Evolutionary conservation across 371 early-diverging fungal species (phyloP).

Genomic region (Mortierella sp.): DNA sequence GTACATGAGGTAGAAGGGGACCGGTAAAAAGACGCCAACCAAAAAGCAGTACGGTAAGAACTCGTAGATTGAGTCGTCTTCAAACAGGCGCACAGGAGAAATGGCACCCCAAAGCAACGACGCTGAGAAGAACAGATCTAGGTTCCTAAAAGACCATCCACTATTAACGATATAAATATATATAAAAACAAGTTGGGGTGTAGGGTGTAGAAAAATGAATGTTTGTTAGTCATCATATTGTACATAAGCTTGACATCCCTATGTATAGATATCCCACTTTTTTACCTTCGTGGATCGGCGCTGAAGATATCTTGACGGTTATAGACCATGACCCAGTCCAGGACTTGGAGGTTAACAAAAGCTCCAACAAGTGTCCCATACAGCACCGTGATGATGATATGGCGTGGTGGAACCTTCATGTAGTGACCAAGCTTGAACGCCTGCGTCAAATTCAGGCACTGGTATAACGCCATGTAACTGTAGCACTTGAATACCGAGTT

Average conservation of each 20-base stretch:
- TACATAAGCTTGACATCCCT: too few species aligned
- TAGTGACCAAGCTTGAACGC: conserved; percentile 48
- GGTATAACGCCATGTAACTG: conserved; percentile 65
- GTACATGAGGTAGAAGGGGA: conserved; percentile 62
- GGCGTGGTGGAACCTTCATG: conserved; percentile 46
- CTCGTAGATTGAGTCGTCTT: conserved; percentile 67
- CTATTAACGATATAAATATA: background rate
- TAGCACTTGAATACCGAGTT: conserved; percentile 62
- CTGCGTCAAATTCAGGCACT: conserved; percentile 58
- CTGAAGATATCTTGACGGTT: conserved; percentile 37
- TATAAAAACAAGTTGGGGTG: background rate
- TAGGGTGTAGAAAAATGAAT: background rate
- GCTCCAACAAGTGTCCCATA: conserved; percentile 44
- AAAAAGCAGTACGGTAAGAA: conserved; percentile 64
- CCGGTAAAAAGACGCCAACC: conserved; percentile 66
- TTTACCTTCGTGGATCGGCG: conserved; percentile 25
- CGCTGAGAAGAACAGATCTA: conserved; percentile 56
- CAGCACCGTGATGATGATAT: conserved; percentile 44
- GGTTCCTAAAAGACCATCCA: conserved; percentile 50
- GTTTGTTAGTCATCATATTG: background rate
- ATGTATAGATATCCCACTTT: background rate
- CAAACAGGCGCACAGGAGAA: conserved; percentile 76
- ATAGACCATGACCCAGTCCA: conserved; percentile 36
- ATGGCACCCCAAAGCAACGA: conserved; percentile 77
- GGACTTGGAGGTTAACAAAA: conserved; percentile 37